Percentiles rank a stretch among this genome's conserved stretches.
These are phyloP conservation scores for Saccharomycopsis sp. DNA, from an alignment of 805 yeast species.

Conservation along the genomic window DNA sequence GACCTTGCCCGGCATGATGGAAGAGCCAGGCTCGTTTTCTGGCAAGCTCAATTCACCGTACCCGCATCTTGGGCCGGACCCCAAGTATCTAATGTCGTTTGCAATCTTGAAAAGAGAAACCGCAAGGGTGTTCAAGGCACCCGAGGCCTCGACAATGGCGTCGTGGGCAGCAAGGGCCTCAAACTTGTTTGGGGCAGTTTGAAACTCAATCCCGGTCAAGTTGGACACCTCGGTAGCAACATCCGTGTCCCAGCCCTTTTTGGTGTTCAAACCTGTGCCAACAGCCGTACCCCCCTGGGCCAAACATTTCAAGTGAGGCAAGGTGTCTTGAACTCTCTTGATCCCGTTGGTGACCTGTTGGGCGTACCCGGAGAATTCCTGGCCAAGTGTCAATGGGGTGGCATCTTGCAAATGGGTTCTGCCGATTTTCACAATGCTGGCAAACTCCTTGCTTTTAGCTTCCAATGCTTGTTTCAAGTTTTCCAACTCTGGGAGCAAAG, in stretches of 20 bases:
- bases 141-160: slow-evolving; percentile 95
- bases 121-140: slow-evolving; percentile 93
- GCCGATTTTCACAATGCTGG: slow-evolving; percentile 90
- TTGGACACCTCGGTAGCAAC: slow-evolving; percentile 80
- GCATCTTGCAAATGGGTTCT: slow-evolving; percentile 99
- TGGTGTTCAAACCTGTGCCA: slow-evolving; percentile 96
- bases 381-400: slow-evolving; percentile 95
- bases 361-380: slow-evolving; percentile 95
- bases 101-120: slow-evolving; percentile 92
- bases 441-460: slow-evolving; percentile 73
- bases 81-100: slow-evolving; percentile 95
- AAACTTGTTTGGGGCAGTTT: slow-evolving; percentile 96
- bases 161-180: slow-evolving; percentile 99
- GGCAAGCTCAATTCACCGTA: slow-evolving; percentile 94
- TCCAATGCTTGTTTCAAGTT: slow-evolving; percentile 71
- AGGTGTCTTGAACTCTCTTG: slow-evolving; percentile 66
- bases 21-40: slow-evolving; percentile 98
- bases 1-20: slow-evolving; percentile 99
- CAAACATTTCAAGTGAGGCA: slow-evolving; percentile 68
- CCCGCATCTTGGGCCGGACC: slow-evolving; percentile 99
- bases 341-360: slow-evolving; percentile 90
- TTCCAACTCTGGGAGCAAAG: slow-evolving; percentile 72
- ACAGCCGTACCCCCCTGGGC: slow-evolving; percentile 99
- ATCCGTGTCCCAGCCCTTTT: slow-evolving; percentile 76
- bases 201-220: slow-evolving; percentile 81